Conservation (phyloP, 108 stramenopile species). For the Nitzschia putrida region DNA sequence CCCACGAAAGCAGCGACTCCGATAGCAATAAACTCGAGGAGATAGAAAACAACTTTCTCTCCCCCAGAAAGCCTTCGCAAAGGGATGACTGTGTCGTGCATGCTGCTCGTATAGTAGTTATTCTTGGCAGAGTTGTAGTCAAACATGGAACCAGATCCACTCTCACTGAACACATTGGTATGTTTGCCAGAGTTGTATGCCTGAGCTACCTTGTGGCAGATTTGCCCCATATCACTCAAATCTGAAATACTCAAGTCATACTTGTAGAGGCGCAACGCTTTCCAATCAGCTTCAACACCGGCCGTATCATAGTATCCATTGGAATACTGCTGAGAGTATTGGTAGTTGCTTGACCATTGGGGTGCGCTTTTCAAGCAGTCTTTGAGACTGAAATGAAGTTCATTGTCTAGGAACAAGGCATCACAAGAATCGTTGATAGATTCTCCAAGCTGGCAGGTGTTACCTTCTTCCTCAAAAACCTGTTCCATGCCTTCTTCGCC, state of each 20-base stretch:
- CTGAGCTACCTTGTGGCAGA: conserved; percentile 20
- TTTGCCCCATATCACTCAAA: conserved; percentile 13
- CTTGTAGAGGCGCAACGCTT: conserved; percentile 13
- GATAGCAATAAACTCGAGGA: not conserved
- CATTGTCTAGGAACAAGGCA: conserved; percentile 16
- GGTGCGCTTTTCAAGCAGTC: conserved; percentile 12
- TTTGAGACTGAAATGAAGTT: not conserved
- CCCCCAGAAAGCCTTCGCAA: not conserved
- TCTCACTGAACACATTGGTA: conserved; percentile 3
- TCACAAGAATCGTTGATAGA: conserved; percentile 27
- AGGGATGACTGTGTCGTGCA: conserved; percentile 6
- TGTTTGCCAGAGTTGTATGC: not conserved
- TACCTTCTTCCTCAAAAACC: conserved; percentile 20
- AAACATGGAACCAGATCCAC: conserved; percentile 14
- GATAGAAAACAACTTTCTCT: not conserved
- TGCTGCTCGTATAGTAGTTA: conserved; percentile 1
- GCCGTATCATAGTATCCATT: conserved; percentile 16
- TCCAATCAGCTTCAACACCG: conserved; percentile 9
- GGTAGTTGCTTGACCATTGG: conserved; percentile 7
- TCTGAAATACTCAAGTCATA: conserved; percentile 31
- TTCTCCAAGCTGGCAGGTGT: conserved; percentile 8
- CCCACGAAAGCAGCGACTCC: not conserved
- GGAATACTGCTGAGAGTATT: conserved; percentile 6
- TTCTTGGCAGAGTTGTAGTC: conserved; percentile 10
- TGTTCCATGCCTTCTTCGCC: not conserved